Percentiles rank a stretch among this genome's conserved stretches.
Conservation (phyloP, 2,329 filamentous ascomycete species). For the Gaeumannomyces sp. region DNA sequence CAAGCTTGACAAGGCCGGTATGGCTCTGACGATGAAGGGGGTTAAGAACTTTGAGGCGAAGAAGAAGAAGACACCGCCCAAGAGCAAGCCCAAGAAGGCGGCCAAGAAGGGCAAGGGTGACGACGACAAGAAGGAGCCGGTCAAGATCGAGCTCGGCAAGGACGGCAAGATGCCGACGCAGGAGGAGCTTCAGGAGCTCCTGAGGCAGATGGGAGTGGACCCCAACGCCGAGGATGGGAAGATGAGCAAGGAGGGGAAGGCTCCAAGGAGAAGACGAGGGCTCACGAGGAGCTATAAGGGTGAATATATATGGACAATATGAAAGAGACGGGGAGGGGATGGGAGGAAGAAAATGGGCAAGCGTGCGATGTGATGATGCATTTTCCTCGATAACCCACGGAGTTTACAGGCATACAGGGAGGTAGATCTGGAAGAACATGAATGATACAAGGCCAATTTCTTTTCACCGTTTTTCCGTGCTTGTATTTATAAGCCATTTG, state of each 20-base stretch:
- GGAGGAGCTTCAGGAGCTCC: conserved; percentile 44
- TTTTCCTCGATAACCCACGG: conserved; percentile 9
- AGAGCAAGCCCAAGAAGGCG: conserved; percentile 38
- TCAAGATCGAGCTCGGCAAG: conserved; percentile 35
- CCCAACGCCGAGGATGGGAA: conserved; percentile 15
- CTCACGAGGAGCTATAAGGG: conserved; percentile 27
- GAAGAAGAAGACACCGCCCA: conserved; percentile 28
- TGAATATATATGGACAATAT: conserved; percentile 1
- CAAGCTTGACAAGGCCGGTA: conserved; percentile 63
- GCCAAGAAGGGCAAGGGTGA: conserved; percentile 18
- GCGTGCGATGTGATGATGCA: conserved; percentile 12
- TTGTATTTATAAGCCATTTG: too few species aligned
- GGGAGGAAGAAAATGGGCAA: neutral
- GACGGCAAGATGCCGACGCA: conserved; percentile 37
- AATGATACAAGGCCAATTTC: neutral
- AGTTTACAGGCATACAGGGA: conserved; percentile 5
- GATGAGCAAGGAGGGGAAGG: conserved; percentile 20
- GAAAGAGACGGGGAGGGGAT: neutral
- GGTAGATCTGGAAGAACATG: conserved; percentile 1
- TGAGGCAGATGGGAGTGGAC: conserved; percentile 35
- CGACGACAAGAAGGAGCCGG: conserved; percentile 28
- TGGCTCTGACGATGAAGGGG: conserved; percentile 65
- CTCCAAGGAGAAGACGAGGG: conserved; percentile 17
- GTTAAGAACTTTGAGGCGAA: conserved; percentile 49
- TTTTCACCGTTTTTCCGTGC: too few species aligned